Evolutionary conservation across 2,329 filamentous ascomycete species (phyloP).

Genomic region (Cytospora piceicola): DNA sequence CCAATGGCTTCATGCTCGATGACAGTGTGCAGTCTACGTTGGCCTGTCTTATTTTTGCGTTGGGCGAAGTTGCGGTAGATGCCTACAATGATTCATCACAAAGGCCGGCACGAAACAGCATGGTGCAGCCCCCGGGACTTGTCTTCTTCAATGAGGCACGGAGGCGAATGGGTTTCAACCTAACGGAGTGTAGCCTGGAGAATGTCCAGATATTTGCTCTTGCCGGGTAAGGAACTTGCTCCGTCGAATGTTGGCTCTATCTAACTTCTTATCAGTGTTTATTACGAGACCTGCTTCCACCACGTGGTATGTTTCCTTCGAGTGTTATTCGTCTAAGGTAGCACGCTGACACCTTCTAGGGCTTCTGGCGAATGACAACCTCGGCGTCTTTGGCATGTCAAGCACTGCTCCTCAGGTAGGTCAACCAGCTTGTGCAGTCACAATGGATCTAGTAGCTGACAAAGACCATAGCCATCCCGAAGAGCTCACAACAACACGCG

Average conservation of each 20-base stretch:
- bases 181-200: conserved; percentile 59
- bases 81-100: conserved; percentile 52
- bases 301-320: conserved; percentile 47
- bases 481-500: conserved; percentile 51
- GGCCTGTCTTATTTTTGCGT: conserved; percentile 59
- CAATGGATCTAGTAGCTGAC: conserved; percentile 8
- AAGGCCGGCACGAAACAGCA: conserved; percentile 56
- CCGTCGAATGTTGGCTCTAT: background rate
- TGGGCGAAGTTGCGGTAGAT: conserved; percentile 62
- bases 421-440: background rate
- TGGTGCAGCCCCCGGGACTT: conserved; percentile 57
- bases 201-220: conserved; percentile 63
- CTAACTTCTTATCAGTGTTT: conserved; percentile 46
- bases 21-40: conserved; percentile 56
- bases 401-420: conserved; percentile 57
- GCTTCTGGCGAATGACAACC: conserved; percentile 63
- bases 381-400: conserved; percentile 62
- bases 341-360: conserved; percentile 43
- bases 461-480: conserved; percentile 42
- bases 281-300: conserved; percentile 56
- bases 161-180: conserved; percentile 60
- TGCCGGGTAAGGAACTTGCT: conserved; percentile 49
- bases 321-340: conserved; percentile 3
- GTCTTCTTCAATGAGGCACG: conserved; percentile 66
- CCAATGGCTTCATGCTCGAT: conserved; percentile 49